A percentile compares a stretch with the other conserved stretches of the same genome.
Evolutionary conservation across 1,284 basidiomycete genomes (phyloP).

Genomic region (Apiotrichum domesticum): DNA sequence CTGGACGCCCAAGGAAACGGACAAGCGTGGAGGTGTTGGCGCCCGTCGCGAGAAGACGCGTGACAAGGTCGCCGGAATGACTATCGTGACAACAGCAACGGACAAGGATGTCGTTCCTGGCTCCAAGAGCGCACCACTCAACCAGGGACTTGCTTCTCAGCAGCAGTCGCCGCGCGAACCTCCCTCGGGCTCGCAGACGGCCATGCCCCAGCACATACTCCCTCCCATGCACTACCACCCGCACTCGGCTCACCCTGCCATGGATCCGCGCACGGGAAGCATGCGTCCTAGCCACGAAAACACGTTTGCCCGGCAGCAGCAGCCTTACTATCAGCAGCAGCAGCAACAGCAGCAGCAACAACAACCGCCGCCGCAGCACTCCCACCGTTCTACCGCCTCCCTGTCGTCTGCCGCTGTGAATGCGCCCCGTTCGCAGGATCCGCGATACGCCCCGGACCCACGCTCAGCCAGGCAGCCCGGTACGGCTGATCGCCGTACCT

Average conservation of each 20-base stretch:
- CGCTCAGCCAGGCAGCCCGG: constrained; percentile 8
- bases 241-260: constrained; percentile 17
- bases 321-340: constrained; percentile 19
- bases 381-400: constrained; percentile 4
- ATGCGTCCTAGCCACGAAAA: constrained; percentile 25
- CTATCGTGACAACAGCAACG: constrained; percentile 30
- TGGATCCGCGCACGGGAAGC: constrained; percentile 36
- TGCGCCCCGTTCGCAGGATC: constrained; percentile 4
- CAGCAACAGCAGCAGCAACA: constrained; percentile 10
- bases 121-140: constrained; percentile 42
- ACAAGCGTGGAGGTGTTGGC: constrained; percentile 32
- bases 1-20: constrained; percentile 37
- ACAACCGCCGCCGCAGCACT: constrained; percentile 5
- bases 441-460: constrained; percentile 10
- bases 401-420: constrained; percentile 1
- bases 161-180: constrained; percentile 37
- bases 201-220: constrained; percentile 32
- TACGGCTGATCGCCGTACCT: constrained; percentile 26
- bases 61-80: constrained; percentile 42
- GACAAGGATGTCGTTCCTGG: constrained; percentile 38
- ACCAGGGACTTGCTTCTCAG: constrained; percentile 35
- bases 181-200: constrained; percentile 34
- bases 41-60: constrained; percentile 40
- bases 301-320: constrained; percentile 34
- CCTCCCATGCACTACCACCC: constrained; percentile 24